A percentile compares a stretch with the other conserved stretches of the same genome.
These are phyloP conservation scores for Yarrowia sp. DNA, from an alignment of 805 yeast species.

Conservation along the genomic window DNA sequence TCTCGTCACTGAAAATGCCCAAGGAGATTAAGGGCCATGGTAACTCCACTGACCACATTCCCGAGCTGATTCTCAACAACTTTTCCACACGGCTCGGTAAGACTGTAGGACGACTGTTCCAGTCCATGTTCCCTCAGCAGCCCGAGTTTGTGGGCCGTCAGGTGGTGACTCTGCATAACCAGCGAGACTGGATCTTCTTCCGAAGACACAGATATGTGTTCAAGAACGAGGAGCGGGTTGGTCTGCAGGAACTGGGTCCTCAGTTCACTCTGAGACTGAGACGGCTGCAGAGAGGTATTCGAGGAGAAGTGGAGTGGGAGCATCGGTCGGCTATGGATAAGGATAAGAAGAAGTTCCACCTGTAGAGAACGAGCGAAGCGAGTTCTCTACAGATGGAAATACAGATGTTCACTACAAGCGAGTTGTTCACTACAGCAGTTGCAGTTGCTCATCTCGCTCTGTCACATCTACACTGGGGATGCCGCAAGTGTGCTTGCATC, in stretches of 20 bases:
- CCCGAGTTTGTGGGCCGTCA: conserved; percentile 96
- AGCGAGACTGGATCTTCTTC: conserved; percentile 91
- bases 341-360: conserved; percentile 87
- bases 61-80: conserved; percentile 88
- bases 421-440: neutral
- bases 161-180: conserved; percentile 93
- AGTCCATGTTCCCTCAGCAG: conserved; percentile 83
- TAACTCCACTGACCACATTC: conserved; percentile 82
- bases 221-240: conserved; percentile 86
- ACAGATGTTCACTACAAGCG: neutral
- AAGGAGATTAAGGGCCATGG: conserved; percentile 85
- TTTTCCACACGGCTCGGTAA: conserved; percentile 90
- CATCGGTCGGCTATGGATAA: conserved; percentile 95
- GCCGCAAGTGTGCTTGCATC: neutral
- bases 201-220: conserved; percentile 92
- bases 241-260: conserved; percentile 94
- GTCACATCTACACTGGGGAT: neutral
- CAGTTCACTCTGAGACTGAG: conserved; percentile 88
- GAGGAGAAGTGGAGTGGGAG: conserved; percentile 94
- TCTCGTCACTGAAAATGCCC: conserved; percentile 73
- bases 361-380: conserved; percentile 42
- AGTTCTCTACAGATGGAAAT: no score
- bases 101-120: conserved; percentile 89
- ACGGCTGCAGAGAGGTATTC: conserved; percentile 86
- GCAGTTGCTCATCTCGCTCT: no score